phyloP scores from a whole-genome alignment of 2,329 filamentous ascomycete species.

The Cladosporium halotolerans region DNA sequence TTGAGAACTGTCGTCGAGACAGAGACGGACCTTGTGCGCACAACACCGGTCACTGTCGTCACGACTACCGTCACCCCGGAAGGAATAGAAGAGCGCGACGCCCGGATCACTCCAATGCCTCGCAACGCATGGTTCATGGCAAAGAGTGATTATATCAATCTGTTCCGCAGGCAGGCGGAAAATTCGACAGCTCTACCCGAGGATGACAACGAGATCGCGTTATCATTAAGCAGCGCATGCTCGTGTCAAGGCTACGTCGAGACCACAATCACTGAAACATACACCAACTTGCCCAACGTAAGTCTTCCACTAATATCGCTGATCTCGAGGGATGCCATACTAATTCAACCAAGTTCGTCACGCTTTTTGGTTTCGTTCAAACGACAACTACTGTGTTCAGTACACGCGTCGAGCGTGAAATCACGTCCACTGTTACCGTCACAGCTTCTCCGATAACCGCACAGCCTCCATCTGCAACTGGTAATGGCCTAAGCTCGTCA shows the following conservation, averaged over 20 bases:
- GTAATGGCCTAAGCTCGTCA: no score
- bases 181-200: conserved; percentile 7
- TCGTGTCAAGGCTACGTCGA: conserved; percentile 23
- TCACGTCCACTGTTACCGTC: conserved; percentile 16
- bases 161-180: conserved; percentile 1
- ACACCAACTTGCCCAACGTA: conserved; percentile 21
- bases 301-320: conserved; percentile 2
- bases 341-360: conserved; percentile 11
- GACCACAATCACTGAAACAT: conserved; percentile 24
- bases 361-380: conserved; percentile 17
- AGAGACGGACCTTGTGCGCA: conserved; percentile 13
- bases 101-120: conserved; percentile 10
- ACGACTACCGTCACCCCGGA: conserved; percentile 20
- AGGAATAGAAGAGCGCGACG: conserved; percentile 16
- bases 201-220: conserved; percentile 14
- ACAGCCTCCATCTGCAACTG: no score
- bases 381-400: conserved; percentile 19
- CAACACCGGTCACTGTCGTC: conserved; percentile 20
- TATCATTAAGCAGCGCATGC: conserved; percentile 30
- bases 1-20: conserved; percentile 20
- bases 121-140: conserved; percentile 13
- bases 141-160: conserved; percentile 7
- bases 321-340: no score
- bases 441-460: not conserved
- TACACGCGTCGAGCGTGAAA: conserved; percentile 15